These are phyloP conservation scores for Aureobasidium vineae DNA, from an alignment of 2,329 filamentous ascomycete species.

Conservation along the genomic window DNA sequence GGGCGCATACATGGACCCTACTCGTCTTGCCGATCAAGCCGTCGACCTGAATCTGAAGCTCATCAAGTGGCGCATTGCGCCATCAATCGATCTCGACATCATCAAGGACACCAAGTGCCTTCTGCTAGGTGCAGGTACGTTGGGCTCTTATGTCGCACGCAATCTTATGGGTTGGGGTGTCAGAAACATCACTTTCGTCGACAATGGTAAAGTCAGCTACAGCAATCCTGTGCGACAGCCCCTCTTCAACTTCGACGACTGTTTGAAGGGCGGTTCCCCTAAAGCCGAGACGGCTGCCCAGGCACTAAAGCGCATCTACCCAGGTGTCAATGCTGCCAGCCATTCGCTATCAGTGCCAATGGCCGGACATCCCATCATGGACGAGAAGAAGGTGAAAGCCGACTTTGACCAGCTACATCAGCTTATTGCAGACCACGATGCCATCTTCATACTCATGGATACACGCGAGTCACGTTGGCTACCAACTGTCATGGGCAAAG, in stretches of 20 bases:
- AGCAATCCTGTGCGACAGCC: constrained; percentile 96
- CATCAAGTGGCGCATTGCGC: constrained; percentile 98
- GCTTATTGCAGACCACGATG: constrained; percentile 82
- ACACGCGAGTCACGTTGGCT: constrained; percentile 93
- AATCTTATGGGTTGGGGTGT: constrained; percentile 96
- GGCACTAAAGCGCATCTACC: constrained; percentile 81
- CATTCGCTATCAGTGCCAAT: constrained; percentile 87
- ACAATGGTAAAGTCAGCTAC: constrained; percentile 89
- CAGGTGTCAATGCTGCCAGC: constrained; percentile 78
- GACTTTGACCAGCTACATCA: constrained; percentile 74
- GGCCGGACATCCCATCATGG: constrained; percentile 83
- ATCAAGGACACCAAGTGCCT: constrained; percentile 91
- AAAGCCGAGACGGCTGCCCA: constrained; percentile 82
- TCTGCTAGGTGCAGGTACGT: constrained; percentile 84
- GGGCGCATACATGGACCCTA: constrained; percentile 90
- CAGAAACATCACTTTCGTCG: constrained; percentile 90
- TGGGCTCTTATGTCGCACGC: constrained; percentile 90
- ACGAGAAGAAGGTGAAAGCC: constrained; percentile 64
- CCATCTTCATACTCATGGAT: constrained; percentile 94
- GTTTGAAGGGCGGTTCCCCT: constrained; percentile 74
- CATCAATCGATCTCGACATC: constrained; percentile 77
- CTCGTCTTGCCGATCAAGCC: constrained; percentile 82
- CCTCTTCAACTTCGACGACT: constrained; percentile 87
- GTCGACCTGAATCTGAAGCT: constrained; percentile 96
- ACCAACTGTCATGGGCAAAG: constrained; percentile 93